Conservation (phyloP, 495 filamentous ascomycete species). For the Bacidia gigantensis region DNA sequence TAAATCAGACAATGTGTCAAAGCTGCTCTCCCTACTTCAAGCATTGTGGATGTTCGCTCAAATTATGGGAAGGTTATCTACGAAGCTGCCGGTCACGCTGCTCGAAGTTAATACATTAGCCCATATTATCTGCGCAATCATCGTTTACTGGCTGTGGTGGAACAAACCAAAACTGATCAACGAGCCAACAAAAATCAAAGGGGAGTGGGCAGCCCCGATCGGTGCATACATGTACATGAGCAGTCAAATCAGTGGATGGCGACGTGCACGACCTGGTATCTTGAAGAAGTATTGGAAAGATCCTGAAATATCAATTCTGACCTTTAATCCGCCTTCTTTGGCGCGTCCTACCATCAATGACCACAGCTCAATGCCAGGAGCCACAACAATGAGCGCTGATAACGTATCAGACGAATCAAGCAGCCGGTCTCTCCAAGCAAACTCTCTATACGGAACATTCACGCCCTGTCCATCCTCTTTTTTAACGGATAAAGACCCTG, state of each 20-base stretch:
- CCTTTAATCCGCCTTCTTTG: background rate
- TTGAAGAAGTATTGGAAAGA: conserved; percentile 6
- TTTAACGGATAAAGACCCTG: too few species aligned
- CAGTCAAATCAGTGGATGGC: conserved; percentile 9
- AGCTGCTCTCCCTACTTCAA: conserved; percentile 15
- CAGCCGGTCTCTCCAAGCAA: too few species aligned
- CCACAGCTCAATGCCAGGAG: background rate
- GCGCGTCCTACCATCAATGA: background rate
- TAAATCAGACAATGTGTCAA: conserved; percentile 18
- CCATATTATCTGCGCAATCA: conserved; percentile 15
- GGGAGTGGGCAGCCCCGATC: conserved; percentile 8
- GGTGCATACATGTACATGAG: conserved; percentile 14
- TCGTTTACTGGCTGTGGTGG: conserved; percentile 19
- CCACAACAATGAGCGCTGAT: background rate
- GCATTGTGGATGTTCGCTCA: conserved; percentile 20
- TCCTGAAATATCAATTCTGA: conserved; percentile 6
- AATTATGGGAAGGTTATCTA: conserved; percentile 8
- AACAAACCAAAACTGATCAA: conserved; percentile 14
- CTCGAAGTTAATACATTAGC: conserved; percentile 19
- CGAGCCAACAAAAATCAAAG: conserved; percentile 11
- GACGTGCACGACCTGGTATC: conserved; percentile 1
- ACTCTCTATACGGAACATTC: too few species aligned
- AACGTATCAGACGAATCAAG: background rate
- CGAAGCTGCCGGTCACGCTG: conserved; percentile 15
- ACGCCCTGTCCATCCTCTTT: too few species aligned